Evolutionary conservation across 352 stramenopile species (phyloP).

Genomic region (Sclerospora graminicola): DNA sequence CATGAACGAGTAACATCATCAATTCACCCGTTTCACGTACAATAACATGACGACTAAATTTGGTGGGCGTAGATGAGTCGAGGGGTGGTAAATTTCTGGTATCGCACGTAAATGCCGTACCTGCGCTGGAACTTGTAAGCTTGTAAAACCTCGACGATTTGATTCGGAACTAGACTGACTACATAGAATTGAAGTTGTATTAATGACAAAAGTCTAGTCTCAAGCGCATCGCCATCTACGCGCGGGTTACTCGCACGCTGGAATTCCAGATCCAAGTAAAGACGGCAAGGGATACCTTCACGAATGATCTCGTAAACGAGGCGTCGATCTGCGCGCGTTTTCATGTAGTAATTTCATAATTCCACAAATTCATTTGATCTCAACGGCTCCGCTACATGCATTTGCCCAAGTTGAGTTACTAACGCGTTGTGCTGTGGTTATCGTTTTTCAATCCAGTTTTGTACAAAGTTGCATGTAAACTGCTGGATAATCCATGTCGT

Average conservation of each 20-base stretch:
- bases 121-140: constrained; percentile 29
- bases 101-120: constrained; percentile 27
- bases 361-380: too few species aligned
- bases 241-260: constrained; percentile 68
- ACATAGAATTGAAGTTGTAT: constrained; percentile 67
- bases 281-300: constrained; percentile 86
- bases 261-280: constrained; percentile 98
- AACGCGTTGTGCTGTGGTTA: too few species aligned
- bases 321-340: constrained; percentile 34
- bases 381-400: too few species aligned
- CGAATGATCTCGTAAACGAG: constrained; percentile 98
- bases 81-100: constrained; percentile 72
- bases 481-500: too few species aligned
- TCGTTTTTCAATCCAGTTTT: too few species aligned
- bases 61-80: constrained; percentile 84
- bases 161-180: constrained; percentile 7
- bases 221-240: constrained; percentile 64
- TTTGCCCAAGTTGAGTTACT: too few species aligned
- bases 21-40: constrained; percentile 16
- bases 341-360: constrained; percentile 66
- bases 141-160: too few species aligned
- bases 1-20: too few species aligned
- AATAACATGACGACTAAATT: constrained; percentile 92
- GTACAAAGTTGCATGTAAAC: too few species aligned
- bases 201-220: constrained; percentile 40